Base-by-base conservation (phyloP, 148 eudicot genomes). In the Nyssa sinensis region DNA sequence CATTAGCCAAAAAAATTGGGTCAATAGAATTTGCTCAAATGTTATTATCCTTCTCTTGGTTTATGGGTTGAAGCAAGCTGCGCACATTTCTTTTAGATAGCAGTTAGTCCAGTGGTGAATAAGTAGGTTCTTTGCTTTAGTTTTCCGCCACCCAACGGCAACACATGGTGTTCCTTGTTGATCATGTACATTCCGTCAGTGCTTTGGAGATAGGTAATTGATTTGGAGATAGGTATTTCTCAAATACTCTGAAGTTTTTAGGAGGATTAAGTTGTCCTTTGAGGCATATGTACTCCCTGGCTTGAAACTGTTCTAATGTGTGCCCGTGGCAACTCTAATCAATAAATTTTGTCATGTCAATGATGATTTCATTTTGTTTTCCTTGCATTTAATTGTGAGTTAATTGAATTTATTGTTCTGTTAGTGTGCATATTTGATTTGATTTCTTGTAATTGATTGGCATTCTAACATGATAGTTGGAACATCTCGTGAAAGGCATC, bases 161-260 rank as follows among this genome's bases (percentile, higher is more conserved):
- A 28, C 69, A 72, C 24, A 58, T 68, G 79, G 67, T 77, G 80
- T 49, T 82, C 69, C 62, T 59, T 79, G 24, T 72, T 61, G 58
- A 35, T 80, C 69, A 62, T 83, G 86, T 85, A 81, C 73, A 79
- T 83, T 83, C 75, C 75, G 74, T 73, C 74, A 69, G 73, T 67
- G 76, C 64, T 65, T 75, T 67, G 64, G 64, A 34, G 72, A 72
- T 74, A 61, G 59, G 70, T 64, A 7, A 17, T 70, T 71, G 78
- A 61, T 68, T 74, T 60, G 35, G 77, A 39, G 81, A 76, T 71
- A 74, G 73, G 80, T 74, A 70, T 70, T 73, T 76, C 68, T 44
- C 70, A 24, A 51, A 63, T 37, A 68, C 30, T 70, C 55, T 71
- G 41, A 79, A 71, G 71, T 61, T 73, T 72, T 82, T 69, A 74